Evolutionary conservation across 208 protist species (phyloP), one percentile per base, ranked within the genome.

Genomic region (Leishmania braziliensis): DNA sequence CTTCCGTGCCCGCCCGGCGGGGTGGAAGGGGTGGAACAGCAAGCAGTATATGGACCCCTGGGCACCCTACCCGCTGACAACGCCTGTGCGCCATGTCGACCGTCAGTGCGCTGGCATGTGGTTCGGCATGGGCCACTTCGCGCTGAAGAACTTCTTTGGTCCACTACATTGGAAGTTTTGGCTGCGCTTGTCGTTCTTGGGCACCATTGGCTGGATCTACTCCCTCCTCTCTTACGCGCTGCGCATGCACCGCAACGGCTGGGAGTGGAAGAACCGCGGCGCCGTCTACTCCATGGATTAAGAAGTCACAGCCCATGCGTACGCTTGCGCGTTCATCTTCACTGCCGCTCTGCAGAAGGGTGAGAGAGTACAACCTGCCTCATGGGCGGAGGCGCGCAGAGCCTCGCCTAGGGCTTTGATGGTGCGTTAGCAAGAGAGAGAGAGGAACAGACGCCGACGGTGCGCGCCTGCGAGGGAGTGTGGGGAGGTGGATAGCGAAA

Each of bases 251-350:
- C 87, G 90, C 77, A 96, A 96, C 81, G 92, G 92, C 36, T 96
- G 92, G 92, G 86, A 96, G 90, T 96, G 92, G 92, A 96, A 96
- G 88, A 96, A 96, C 83, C 90, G 91, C 75, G 90, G 92, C 81
- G 92, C 92, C 43, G 92, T 96, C 66, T 96, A 93, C 84, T 81
- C 91, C 33, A 95, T 96, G 91, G 92, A 96, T 60, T 96, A 91
- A 86, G 62, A 20, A 36, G 26, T 23, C 23, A 6, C 20, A 18
- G n/a, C 33, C 43, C 4, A 39, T 23, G 33, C 16, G 26, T 53
- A 26, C 33, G 23, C 53, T 2, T 14, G 66, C 23, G 39, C 12
- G 66, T 12, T 39, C 58, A 20, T 29, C 58, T 33, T 63, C 58
- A 29, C 20, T 39, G 33, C 2, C 16, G 39, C 33, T 70, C 20